A percentile compares a stretch with the other conserved stretches of the same genome.
Conservation (phyloP, 2,329 filamentous ascomycete genomes). For the Sporothrix protearum region DNA sequence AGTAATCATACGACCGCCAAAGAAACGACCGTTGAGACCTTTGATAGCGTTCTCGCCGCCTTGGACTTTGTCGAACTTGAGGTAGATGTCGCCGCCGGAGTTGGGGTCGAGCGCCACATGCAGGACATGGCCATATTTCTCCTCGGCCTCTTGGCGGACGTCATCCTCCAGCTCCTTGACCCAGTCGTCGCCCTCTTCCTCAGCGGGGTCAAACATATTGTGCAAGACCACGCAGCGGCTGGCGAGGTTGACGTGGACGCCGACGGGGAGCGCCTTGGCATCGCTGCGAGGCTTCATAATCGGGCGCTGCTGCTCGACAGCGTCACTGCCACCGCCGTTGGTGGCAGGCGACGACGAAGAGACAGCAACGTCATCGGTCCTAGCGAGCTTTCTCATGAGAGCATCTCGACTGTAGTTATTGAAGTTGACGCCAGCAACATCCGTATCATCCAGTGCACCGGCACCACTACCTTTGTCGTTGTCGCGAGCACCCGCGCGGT, state of each 20-base stretch:
- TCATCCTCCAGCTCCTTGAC: slow-evolving; percentile 92
- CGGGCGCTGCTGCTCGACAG: slow-evolving; percentile 63
- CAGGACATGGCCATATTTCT: slow-evolving; percentile 94
- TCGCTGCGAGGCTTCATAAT: slow-evolving; percentile 75
- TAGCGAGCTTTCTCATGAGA: slow-evolving; percentile 96
- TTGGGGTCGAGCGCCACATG: slow-evolving; percentile 94
- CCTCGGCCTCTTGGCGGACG: slow-evolving; percentile 85
- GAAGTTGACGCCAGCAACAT: slow-evolving; percentile 98
- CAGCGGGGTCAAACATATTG: slow-evolving; percentile 89
- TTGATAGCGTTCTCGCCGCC: slow-evolving; percentile 97
- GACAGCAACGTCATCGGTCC: slow-evolving; percentile 68
- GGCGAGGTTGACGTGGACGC: slow-evolving; percentile 84
- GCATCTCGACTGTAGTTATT: slow-evolving; percentile 98
- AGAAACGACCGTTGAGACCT: slow-evolving; percentile 93
- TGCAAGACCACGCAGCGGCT: slow-evolving; percentile 91
- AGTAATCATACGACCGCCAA: slow-evolving; percentile 88
- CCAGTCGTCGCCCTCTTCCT: slow-evolving; percentile 88
- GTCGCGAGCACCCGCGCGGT: slow-evolving; percentile 83
- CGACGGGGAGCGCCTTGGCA: slow-evolving; percentile 57
- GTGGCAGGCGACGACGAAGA: slow-evolving; percentile 29
- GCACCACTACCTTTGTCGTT: slow-evolving; percentile 87
- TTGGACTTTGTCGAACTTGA: slow-evolving; percentile 95
- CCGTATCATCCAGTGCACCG: slow-evolving; percentile 93
- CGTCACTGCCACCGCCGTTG: slow-evolving; percentile 32
- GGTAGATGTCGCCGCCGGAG: slow-evolving; percentile 92